These are phyloP conservation scores for Colletotrichum liaoningense DNA, from an alignment of 2,329 filamentous ascomycete genomes.

Conservation along the genomic window DNA sequence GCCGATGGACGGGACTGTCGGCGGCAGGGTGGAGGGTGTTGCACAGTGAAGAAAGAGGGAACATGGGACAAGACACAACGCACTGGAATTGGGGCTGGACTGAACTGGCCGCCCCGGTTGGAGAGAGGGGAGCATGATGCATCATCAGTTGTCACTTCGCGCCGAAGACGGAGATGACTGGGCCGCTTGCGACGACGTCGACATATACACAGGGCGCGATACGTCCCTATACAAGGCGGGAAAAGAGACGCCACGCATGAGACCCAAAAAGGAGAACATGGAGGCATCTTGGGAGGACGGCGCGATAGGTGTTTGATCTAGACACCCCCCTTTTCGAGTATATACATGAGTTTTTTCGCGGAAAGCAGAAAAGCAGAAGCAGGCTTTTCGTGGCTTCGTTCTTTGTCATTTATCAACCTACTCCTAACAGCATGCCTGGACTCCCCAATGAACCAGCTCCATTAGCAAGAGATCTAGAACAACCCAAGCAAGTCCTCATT, in stretches of 20 bases:
- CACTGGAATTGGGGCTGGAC: neutral
- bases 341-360: conserved; percentile 6
- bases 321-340: conserved; percentile 11
- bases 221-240: neutral
- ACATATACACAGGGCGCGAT: neutral
- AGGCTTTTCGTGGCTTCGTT: conserved; percentile 35
- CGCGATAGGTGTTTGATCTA: conserved; percentile 18
- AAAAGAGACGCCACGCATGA: neutral
- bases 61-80: neutral
- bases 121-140: neutral
- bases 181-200: neutral
- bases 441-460: conserved; percentile 24
- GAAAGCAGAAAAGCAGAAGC: conserved; percentile 21
- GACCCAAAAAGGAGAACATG: neutral
- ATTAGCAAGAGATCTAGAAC: conserved; percentile 45
- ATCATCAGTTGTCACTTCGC: neutral
- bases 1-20: conserved; percentile 56
- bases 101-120: neutral
- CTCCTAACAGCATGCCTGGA: conserved; percentile 34
- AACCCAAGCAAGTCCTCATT: conserved; percentile 69
- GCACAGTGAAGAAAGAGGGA: conserved; percentile 3
- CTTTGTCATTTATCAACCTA: conserved; percentile 37
- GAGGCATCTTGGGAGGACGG: conserved; percentile 8
- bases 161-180: neutral
- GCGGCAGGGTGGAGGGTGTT: conserved; percentile 55